A percentile compares a stretch with the other conserved stretches of the same genome.
Conservation (phyloP, 305 asterid species). For the Solanum aculeatissimum region DNA sequence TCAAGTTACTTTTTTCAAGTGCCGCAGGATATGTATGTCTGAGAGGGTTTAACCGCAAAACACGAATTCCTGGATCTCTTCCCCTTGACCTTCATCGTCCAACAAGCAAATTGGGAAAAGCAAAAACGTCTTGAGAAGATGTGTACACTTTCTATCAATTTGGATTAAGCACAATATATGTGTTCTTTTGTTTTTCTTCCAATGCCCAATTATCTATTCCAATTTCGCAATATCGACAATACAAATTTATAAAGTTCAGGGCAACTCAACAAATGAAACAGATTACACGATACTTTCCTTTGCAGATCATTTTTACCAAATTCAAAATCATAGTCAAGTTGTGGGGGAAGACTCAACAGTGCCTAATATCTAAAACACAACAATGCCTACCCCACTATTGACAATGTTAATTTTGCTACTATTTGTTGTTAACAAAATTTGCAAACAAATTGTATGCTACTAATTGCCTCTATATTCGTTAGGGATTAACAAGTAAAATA, state of each 20-base stretch:
- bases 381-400: too few species aligned
- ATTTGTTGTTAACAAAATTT: too few species aligned
- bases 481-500: too few species aligned
- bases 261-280: not conserved
- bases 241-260: not conserved
- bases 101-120: not conserved
- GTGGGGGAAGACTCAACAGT: too few species aligned
- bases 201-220: not conserved
- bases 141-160: not conserved
- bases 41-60: not conserved
- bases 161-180: not conserved
- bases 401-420: too few species aligned
- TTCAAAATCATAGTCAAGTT: too few species aligned
- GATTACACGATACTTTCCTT: not conserved
- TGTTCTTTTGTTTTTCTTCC: not conserved
- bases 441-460: too few species aligned
- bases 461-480: too few species aligned
- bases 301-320: too few species aligned
- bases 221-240: not conserved
- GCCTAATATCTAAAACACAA: too few species aligned
- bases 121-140: not conserved
- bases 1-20: too few species aligned
- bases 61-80: constrained; percentile 1
- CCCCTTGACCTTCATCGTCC: constrained; percentile 4
- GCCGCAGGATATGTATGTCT: constrained; percentile 4